Base-by-base conservation (phyloP, 768 basidiomycete species). In the Rhizopogon vinicolor region DNA sequence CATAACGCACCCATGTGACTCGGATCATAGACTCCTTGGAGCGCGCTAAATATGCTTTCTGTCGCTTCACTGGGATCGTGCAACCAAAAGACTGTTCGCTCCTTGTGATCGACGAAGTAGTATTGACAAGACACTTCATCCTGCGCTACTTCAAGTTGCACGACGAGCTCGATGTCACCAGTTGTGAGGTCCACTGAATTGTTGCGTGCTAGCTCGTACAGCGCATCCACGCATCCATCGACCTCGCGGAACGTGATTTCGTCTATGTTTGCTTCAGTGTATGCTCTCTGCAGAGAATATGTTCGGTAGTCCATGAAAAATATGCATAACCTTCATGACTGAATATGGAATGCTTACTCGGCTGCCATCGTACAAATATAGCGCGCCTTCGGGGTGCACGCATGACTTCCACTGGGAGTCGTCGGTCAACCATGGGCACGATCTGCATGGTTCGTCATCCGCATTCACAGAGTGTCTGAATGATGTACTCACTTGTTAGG, bases 41-140 rank as follows among this genome's bases (percentile, higher is more conserved):
- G n/a, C 74, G 67, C 22, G 41, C 9, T 66, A 63, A 74, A 55
- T 35, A 79, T 60, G 31, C 63, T 35, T 1, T 29, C 16, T 2
- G 31, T 41, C 1, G 54, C 55, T 5, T 74, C 65, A 2, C 72
- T 57, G 19, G 71, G 74, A 0, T 69, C 57, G 42, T 81, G 73
- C 22, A 82, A 53, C 72, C 78, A 85, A 54, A 83, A 84, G 9
- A 82, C 65, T 5, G 66, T 60, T 16, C 75, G 73, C 0, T 62
- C 63, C 0, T 58, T 31, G 50, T 82, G 80, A 55, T 81, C 70
- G 7, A 74, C 75, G 48, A 76, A 77, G 57, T 81, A 82, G 59
- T 82, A 82, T 6, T 40, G 7, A n/a, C 52, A 58, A 16, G 8
- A 49, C 10, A 22, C 5, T 9, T 16, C 13, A 7, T 51, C 28